Evolutionary conservation across 257 asterid genomes (phyloP), one percentile per base, ranked within the genome.

Genomic region (Striga asiatica): DNA sequence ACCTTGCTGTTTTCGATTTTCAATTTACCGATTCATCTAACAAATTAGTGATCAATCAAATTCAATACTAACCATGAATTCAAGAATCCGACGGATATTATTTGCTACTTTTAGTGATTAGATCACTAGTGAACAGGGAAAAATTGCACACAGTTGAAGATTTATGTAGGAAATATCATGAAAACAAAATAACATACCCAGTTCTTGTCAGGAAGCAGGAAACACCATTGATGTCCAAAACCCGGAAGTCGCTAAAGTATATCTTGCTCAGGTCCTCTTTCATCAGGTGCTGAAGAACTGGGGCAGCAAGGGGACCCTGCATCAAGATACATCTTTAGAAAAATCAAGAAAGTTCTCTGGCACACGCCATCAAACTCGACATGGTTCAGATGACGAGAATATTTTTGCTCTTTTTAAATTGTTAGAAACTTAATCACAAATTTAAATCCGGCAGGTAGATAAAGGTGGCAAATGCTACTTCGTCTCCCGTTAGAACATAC

Each of bases 301-400:
- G 93, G 29, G 82, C 92, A 54, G 97, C 91, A 53, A 92, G 95
- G 4, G 99, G 99, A 29, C 99, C 99, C 99, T 92, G 77, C 60
- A 62, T 55, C 72, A 56, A 50, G 14, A 64, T 50, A 64, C 46
- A 16, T 56, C n/a, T 9, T 31, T 45, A 64, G 63, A 65, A 7
- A 67, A 50, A 43, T 18, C 20, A 38, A 21, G 34, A 18, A 43
- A 65, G 58, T 52, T 5, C 21, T 19, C 51, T 27, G 23, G 37
- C 34, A 58, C 53, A 34, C 21, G 32, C 17, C 9, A 50, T 18
- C 9, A 17, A 21, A 20, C 23, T 28, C 16, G 23, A 27, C 16
- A 46, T 20, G 61, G 29, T 41, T 49, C 62, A 16, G 37, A 37
- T 19, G 8, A 14, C 16, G 19, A 28, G 20, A n/a, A 49, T 27